Evolutionary conservation across 768 basidiomycete genomes (phyloP), one percentile per base, ranked within the genome.

Genomic region (Psilocybe sp.): DNA sequence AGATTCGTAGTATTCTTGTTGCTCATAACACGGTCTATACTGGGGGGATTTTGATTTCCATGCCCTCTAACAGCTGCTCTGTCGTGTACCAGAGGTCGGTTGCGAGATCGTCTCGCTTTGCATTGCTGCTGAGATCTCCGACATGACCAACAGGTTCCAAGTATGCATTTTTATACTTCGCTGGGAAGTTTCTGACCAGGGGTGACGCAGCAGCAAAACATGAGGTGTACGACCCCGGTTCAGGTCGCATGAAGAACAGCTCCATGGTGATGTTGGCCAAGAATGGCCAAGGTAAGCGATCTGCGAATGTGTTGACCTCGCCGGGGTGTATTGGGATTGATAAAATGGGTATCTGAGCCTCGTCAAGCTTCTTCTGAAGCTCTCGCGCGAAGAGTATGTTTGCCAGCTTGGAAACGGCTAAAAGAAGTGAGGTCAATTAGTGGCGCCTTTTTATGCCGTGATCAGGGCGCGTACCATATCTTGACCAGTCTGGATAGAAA

Each of bases 341-440:
- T 6, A 64, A 59, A 40, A 74, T 71, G 7, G 65, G 57, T 34
- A 62, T 50, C 2, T 59, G 53, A 2, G 58, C 53, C 6, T 53
- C 60, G 33, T 71, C 66, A 14, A 81, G 61, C 19, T 58, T 70
- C 11, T 67, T 68, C 46, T 82, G 80, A 14, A 84, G 64, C 52
- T 76, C 72, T 18, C 68, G 68, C 1, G 69, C 70, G 42, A 71
- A 79, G 4, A 81, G 67, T 13, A 73, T 55, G 37, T 68, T 68
- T 7, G 73, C 70, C 33, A 83, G 64, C 57, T 83, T 82, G 23
- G 77, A 69, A 23, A 72, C 57, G 0, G 56, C 80, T 80, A 13
- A 7, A 20, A 8, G 10, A 15, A 13, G 2, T 13, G 15, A 23
- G 16, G 7, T 34, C 11, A 43, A 16, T 38, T 12, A n/a, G 13